Conservation (phyloP, 2,329 filamentous ascomycete genomes). For the Tolypocladium nubicola region DNA sequence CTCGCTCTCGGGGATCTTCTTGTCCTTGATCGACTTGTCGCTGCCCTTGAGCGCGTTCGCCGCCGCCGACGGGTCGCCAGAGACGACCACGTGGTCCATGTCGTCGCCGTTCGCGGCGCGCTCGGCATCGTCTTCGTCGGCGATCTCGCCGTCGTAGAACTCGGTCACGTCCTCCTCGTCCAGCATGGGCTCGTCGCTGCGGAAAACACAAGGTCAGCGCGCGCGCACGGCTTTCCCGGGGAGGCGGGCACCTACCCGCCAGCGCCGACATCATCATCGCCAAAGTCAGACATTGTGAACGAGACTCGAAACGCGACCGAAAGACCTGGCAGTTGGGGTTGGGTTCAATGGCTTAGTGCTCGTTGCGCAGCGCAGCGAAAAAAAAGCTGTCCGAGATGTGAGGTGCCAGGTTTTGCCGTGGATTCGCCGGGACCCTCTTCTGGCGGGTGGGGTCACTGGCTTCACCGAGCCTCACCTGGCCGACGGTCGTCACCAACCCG, state of each 20-base stretch:
- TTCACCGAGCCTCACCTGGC: conserved; percentile 2
- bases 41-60: conserved; percentile 42
- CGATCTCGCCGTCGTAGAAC: conserved; percentile 45
- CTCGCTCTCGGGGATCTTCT: conserved; percentile 83
- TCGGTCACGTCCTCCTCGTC: conserved; percentile 58
- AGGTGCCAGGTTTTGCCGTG: conserved; percentile 18
- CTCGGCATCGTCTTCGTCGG: conserved; percentile 39
- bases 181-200: conserved; percentile 59
- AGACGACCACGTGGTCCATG: conserved; percentile 48
- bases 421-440: conserved; percentile 13
- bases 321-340: not conserved
- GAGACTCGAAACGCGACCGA: not conserved
- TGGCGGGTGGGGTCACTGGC: not conserved
- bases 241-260: conserved; percentile 36
- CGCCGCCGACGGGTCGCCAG: conserved; percentile 50
- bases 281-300: conserved; percentile 60
- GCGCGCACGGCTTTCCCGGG: conserved; percentile 10
- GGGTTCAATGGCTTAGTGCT: not conserved
- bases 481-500: conserved; percentile 16
- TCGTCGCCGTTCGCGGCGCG: conserved; percentile 42
- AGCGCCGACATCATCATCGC: conserved; percentile 51
- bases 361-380: not conserved
- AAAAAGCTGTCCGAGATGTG: conserved; percentile 2
- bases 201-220: conserved; percentile 7
- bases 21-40: conserved; percentile 56